Evolutionary conservation across 2,329 filamentous ascomycete genomes (phyloP).

Genomic region (Diplodia intermedia): DNA sequence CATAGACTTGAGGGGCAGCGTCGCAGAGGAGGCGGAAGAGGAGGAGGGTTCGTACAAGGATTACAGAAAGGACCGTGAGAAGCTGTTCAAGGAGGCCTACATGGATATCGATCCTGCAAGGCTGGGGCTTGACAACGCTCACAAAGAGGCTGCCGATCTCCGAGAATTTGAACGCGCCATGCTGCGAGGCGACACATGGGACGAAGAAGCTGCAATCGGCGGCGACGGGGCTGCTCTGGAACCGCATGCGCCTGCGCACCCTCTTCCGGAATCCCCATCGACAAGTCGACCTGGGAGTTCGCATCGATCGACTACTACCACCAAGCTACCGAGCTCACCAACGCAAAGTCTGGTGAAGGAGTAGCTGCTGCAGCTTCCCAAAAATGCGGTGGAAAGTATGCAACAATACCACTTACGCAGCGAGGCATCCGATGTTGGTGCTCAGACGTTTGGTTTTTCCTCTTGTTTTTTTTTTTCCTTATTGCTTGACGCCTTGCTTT

Average conservation of each 20-base stretch:
- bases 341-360: not conserved
- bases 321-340: not conserved
- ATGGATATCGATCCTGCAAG: conserved; percentile 1
- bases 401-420: not conserved
- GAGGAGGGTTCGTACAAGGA: not conserved
- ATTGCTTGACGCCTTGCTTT: not conserved
- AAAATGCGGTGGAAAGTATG: not conserved
- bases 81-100: conserved; percentile 7
- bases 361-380: not conserved
- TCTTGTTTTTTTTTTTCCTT: not conserved
- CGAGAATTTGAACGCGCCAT: conserved; percentile 1
- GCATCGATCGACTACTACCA: not conserved
- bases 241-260: not conserved
- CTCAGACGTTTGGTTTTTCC: not conserved
- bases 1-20: conserved; percentile 5
- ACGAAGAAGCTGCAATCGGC: conserved; percentile 14
- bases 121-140: conserved; percentile 13
- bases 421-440: not conserved
- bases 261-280: not conserved
- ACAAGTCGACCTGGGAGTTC: not conserved
- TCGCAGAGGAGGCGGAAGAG: conserved; percentile 6
- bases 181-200: not conserved
- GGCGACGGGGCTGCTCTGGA: not conserved
- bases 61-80: not conserved
- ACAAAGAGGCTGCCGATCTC: conserved; percentile 6